These are phyloP conservation scores for Fusarium sp. DNA, from an alignment of 2,329 filamentous ascomycete species.

Conservation along the genomic window DNA sequence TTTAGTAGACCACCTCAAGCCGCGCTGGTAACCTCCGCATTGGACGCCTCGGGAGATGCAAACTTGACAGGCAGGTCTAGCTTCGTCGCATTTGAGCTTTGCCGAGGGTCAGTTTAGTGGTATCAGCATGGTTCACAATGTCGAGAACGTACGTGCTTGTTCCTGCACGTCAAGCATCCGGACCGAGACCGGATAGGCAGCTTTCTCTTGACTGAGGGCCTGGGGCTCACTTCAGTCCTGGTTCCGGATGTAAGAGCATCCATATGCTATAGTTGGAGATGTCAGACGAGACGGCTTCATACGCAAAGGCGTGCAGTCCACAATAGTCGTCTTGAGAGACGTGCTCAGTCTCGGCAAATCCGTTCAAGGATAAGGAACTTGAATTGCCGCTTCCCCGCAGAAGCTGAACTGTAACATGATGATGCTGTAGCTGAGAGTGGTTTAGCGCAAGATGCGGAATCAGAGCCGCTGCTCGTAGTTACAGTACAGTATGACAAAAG, in stretches of 20 bases:
- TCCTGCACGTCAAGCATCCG: constrained; percentile 30
- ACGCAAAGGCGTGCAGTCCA: neutral
- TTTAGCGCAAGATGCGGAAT: constrained; percentile 14
- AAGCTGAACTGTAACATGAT: constrained; percentile 5
- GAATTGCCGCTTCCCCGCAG: constrained; percentile 29
- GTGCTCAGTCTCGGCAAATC: constrained; percentile 6
- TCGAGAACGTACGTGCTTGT: constrained; percentile 24
- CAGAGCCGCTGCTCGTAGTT: neutral
- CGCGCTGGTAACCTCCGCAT: constrained; percentile 38
- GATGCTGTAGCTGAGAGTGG: constrained; percentile 4
- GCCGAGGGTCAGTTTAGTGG: neutral
- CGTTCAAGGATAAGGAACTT: constrained; percentile 5
- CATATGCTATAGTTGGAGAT: neutral
- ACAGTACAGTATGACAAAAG: neutral
- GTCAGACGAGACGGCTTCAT: neutral
- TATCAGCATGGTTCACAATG: too few species aligned
- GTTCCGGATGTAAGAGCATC: neutral
- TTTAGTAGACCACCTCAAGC: constrained; percentile 38
- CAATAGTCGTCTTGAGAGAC: neutral
- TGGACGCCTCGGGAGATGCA: constrained; percentile 36
- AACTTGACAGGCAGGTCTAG: constrained; percentile 33
- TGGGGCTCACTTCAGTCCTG: neutral
- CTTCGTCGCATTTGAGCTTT: constrained; percentile 44
- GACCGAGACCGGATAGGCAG: constrained; percentile 26
- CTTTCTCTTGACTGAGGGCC: constrained; percentile 10